phyloP scores from a whole-genome alignment of 148 eudicot species.

The Tetragonia tetragonoides region DNA sequence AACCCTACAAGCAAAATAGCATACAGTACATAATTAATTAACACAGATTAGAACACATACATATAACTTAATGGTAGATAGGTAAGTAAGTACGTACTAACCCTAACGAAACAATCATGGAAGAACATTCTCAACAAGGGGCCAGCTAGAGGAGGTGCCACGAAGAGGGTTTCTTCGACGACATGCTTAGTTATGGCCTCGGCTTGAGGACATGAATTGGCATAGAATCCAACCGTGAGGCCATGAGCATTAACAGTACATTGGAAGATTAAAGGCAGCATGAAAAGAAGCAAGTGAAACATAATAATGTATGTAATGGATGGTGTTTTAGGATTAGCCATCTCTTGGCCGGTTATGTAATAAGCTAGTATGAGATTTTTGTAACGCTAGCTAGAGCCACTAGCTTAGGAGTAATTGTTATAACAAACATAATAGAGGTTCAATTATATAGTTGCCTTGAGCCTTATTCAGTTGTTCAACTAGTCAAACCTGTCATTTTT shows the following conservation, averaged over 20 bases:
- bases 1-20: conserved; percentile 35
- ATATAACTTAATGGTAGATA: background rate
- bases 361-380: too few relatives aligned
- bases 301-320: conserved; percentile 13
- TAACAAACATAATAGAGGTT: too few relatives aligned
- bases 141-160: conserved; percentile 44
- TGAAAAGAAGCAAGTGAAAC: conserved; percentile 15
- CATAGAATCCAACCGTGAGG: conserved; percentile 34
- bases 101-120: conserved; percentile 63
- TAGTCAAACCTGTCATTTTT: too few relatives aligned
- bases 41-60: too few relatives aligned
- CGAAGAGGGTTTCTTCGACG: conserved; percentile 19
- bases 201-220: conserved; percentile 36
- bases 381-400: too few relatives aligned
- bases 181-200: conserved; percentile 33
- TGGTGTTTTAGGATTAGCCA: conserved; percentile 9
- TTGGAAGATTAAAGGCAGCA: conserved; percentile 11
- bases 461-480: too few relatives aligned
- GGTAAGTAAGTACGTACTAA: conserved; percentile 25
- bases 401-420: too few relatives aligned
- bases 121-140: conserved; percentile 48
- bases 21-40: background rate
- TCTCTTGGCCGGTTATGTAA: background rate
- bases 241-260: conserved; percentile 19
- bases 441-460: too few relatives aligned